These are phyloP conservation scores for Leersia perrieri DNA, from an alignment of 176 grass and related monocot genomes.

Conservation along the genomic window DNA sequence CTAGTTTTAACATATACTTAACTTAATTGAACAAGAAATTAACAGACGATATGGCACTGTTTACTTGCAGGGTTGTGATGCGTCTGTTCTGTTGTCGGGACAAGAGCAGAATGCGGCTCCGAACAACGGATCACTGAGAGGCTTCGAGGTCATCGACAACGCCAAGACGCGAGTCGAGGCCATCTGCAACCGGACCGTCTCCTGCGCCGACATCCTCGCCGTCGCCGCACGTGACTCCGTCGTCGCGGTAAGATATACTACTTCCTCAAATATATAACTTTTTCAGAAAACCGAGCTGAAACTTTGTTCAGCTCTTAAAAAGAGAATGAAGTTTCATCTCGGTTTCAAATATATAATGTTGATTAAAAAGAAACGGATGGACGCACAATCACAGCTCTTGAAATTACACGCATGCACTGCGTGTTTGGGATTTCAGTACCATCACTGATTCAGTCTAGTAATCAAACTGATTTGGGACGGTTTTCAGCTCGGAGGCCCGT, in stretches of 20 bases:
- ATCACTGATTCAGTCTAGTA: no score
- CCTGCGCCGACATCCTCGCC: conserved; percentile 77
- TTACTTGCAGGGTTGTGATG: conserved; percentile 63
- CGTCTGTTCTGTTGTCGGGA: conserved; percentile 48
- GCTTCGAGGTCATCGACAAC: conserved; percentile 46
- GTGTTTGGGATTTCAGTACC: no score
- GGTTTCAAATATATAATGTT: no score
- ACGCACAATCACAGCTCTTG: not conserved
- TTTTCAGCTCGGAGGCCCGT: conserved; percentile 34
- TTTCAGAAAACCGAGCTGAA: no score
- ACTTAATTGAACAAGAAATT: not conserved
- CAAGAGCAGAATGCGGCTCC: not conserved
- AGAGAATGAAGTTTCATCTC: no score
- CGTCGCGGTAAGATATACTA: conserved; percentile 45
- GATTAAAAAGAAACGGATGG: no score
- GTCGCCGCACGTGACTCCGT: conserved; percentile 70
- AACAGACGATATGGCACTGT: not conserved
- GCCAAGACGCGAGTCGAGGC: conserved; percentile 70
- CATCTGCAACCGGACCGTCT: conserved; percentile 53
- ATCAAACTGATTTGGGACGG: not conserved
- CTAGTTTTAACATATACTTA: not conserved
- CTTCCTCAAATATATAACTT: no score
- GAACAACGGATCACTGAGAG: not conserved
- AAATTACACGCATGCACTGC: not conserved
- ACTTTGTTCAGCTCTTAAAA: no score